These are phyloP conservation scores for Nicotiana benthamiana DNA, from an alignment of 257 asterid species.

Conservation along the genomic window DNA sequence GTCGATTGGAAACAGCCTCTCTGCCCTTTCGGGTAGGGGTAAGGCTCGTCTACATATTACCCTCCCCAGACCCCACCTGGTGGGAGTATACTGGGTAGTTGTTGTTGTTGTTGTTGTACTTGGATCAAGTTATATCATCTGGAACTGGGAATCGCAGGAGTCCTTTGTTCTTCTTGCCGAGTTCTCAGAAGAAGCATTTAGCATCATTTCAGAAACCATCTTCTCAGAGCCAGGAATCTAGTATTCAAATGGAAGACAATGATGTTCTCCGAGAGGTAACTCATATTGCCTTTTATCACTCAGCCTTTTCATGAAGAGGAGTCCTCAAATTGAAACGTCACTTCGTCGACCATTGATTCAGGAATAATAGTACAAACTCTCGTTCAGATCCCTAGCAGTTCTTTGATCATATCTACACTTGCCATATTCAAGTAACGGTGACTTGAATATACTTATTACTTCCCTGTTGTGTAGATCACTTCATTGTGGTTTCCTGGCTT, in stretches of 20 bases:
- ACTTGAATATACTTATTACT: no score
- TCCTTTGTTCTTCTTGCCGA: conserved; percentile 4
- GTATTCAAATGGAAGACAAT: conserved; percentile 20
- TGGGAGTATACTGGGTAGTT: no score
- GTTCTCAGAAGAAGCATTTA: conserved; percentile 6
- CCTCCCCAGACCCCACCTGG: no score
- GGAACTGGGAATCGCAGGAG: conserved; percentile 2
- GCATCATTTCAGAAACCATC: conserved; percentile 3
- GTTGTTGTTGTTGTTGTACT: no score
- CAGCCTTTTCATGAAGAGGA: background rate
- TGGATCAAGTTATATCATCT: conserved; percentile 5
- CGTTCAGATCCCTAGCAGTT: background rate
- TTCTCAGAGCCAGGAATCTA: background rate
- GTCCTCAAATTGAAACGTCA: background rate
- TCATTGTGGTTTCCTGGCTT: background rate
- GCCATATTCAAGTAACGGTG: background rate
- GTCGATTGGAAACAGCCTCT: no score
- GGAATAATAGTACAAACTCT: background rate
- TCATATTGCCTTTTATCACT: background rate
- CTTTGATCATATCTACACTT: background rate
- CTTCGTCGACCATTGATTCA: background rate
- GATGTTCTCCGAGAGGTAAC: conserved; percentile 30
- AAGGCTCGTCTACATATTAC: no score
- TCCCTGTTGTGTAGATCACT: background rate
- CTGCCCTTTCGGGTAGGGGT: no score